Evolutionary conservation across 225 moss, liverwort and hornwort genomes (phyloP), one percentile per base, ranked within the genome.

Genomic region (Anthoceros angustus): DNA sequence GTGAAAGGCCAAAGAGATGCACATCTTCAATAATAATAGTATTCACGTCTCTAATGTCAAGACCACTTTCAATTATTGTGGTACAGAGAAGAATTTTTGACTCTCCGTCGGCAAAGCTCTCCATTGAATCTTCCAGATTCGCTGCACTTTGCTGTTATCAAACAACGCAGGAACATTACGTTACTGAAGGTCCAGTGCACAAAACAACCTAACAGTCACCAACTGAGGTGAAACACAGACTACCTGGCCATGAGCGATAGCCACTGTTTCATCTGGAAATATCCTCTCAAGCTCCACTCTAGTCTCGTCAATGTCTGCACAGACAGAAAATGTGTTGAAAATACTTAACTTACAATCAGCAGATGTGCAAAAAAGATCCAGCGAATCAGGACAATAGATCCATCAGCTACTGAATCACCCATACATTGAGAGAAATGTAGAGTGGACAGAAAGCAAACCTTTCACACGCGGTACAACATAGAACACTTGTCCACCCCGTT

Each of bases 1-100:
- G 93, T 15, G 93, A 89, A 18, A 93, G 77, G 16, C 93, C 93
- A 74, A 93, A 93, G 39, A 86, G 81, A 39, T 93, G 93, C 43
- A 89, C 87, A 45, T 93, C 93, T 76, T 93, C 93, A 8, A 93
- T 87, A 64, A 93, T 86, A 62, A 93, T 93, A 10, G 89, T 93
- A 65, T 93, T 93, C 66, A 93, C 93, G 43, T 82, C 77, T 6
- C 84, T 79, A 41, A 93, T 89, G 72, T 93, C 93, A 40, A 93
- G 80, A 12, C 93, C 93, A 72, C 89, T 89, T 65, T 93, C 93
- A 50, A 93, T 87, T 39, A 93, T 93, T 74, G 86, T 93, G 42
- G 93, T 93, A 69, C 93, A 93, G 40, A 93, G 77, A 8, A 93
- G 84, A 72, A 93, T 81, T 66, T 84, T 86, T 50, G 82, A 87